These are phyloP conservation scores for Phyllachora maydis DNA, from an alignment of 2,329 filamentous ascomycete genomes.

Conservation along the genomic window DNA sequence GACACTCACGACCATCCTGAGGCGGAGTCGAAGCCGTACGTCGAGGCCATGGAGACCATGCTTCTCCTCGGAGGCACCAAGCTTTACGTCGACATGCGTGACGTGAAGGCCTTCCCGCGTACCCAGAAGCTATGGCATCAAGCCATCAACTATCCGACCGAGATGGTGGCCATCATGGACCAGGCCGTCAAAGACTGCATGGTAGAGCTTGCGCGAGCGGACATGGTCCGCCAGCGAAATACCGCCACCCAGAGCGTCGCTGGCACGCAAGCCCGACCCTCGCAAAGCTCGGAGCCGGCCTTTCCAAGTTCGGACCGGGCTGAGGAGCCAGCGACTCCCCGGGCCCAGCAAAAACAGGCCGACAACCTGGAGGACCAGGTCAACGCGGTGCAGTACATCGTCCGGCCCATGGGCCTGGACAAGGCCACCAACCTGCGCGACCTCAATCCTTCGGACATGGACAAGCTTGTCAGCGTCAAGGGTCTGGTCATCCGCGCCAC, in stretches of 20 bases:
- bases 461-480: conserved; percentile 87
- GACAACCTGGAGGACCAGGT: conserved; percentile 61
- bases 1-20: conserved; percentile 50
- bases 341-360: conserved; percentile 14
- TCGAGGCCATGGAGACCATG: conserved; percentile 78
- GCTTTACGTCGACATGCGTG: conserved; percentile 72
- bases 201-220: conserved; percentile 67
- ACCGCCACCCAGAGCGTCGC: conserved; percentile 37
- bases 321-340: conserved; percentile 24
- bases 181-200: conserved; percentile 84
- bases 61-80: conserved; percentile 64
- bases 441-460: conserved; percentile 86
- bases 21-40: conserved; percentile 63
- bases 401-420: conserved; percentile 77
- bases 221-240: conserved; percentile 52
- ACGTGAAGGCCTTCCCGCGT: conserved; percentile 80
- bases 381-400: conserved; percentile 60
- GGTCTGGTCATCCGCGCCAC: conserved; percentile 91
- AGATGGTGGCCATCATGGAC: conserved; percentile 95
- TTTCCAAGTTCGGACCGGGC: conserved; percentile 62
- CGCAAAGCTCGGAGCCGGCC: conserved; percentile 51
- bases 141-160: conserved; percentile 79
- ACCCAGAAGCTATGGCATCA: conserved; percentile 94
- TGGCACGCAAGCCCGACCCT: conserved; percentile 21
- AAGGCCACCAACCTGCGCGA: conserved; percentile 79